A percentile compares a stretch with the other conserved stretches of the same genome.
These are phyloP conservation scores for Myxozyma vanderwaltii DNA, from an alignment of 805 yeast species.

Conservation along the genomic window DNA sequence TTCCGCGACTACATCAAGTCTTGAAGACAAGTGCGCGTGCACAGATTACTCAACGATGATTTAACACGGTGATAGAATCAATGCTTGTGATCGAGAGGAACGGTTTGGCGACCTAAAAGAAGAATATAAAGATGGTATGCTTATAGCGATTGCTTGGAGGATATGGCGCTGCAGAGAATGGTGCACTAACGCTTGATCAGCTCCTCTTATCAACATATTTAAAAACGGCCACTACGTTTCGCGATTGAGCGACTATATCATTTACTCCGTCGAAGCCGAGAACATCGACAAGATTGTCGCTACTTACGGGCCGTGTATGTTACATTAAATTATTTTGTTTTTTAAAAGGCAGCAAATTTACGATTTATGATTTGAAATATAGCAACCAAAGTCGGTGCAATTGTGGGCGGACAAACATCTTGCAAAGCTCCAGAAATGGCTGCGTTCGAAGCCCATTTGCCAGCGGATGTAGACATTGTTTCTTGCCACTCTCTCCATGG, in stretches of 20 bases:
- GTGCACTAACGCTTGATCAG: neutral
- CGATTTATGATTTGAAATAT: neutral
- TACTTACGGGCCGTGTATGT: slow-evolving; percentile 68
- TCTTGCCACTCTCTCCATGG: slow-evolving; percentile 94
- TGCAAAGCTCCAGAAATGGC: slow-evolving; percentile 88
- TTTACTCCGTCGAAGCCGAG: slow-evolving; percentile 93
- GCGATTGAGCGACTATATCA: slow-evolving; percentile 74
- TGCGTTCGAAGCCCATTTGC: slow-evolving; percentile 78
- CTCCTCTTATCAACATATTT: slow-evolving; percentile 52
- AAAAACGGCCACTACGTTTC: slow-evolving; percentile 82
- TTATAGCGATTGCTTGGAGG: neutral
- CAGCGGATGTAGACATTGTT: slow-evolving; percentile 78
- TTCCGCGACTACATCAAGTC: neutral
- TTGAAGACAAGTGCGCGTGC: too few species aligned
- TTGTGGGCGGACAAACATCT: slow-evolving; percentile 98
- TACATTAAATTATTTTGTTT: neutral
- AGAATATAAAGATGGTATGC: slow-evolving; percentile 46
- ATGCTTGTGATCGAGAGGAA: slow-evolving; percentile 84
- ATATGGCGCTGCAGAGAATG: neutral
- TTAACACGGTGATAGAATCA: slow-evolving; percentile 49
- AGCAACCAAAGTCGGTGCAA: slow-evolving; percentile 78
- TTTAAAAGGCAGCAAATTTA: neutral
- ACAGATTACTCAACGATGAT: neutral
- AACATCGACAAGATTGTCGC: slow-evolving; percentile 71
- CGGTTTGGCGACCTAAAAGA: slow-evolving; percentile 50